phyloP scores from a whole-genome alignment of 148 eudicot genomes.

The Persicaria tinctoria region DNA sequence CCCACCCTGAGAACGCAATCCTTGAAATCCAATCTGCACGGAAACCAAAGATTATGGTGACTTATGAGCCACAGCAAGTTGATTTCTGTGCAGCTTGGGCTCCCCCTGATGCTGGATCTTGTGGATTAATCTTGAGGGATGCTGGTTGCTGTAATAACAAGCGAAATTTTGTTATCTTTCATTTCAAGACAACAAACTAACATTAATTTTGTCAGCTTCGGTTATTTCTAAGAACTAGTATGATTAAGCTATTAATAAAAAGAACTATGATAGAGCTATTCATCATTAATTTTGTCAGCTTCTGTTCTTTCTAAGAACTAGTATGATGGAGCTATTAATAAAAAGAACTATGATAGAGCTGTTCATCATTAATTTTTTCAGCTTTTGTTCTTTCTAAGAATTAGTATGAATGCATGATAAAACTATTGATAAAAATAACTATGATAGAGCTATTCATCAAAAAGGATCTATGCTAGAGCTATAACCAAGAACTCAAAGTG shows the following conservation, averaged over 20 bases:
- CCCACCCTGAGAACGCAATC: neutral
- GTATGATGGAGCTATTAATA: too few relatives aligned
- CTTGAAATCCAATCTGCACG: neutral
- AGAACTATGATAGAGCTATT: neutral
- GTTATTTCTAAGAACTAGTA: too few relatives aligned
- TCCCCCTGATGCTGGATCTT: conserved; percentile 11
- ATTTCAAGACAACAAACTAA: neutral
- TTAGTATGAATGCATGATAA: too few relatives aligned
- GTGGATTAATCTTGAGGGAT: conserved; percentile 11
- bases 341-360: too few relatives aligned
- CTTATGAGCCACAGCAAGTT: conserved; percentile 14
- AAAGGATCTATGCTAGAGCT: neutral
- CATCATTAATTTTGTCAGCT: too few relatives aligned
- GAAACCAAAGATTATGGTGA: neutral
- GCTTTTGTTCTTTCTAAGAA: too few relatives aligned
- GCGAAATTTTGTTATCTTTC: neutral
- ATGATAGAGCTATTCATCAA: too few relatives aligned
- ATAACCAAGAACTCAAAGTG: neutral
- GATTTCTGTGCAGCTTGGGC: conserved; percentile 14
- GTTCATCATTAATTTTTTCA: too few relatives aligned
- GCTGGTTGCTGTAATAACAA: conserved; percentile 5
- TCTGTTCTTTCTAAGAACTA: too few relatives aligned
- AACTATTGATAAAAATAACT: too few relatives aligned
- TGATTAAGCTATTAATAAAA: too few relatives aligned
- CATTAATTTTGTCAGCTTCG: too few relatives aligned